Base-by-base conservation (phyloP, 805 yeast species). In the Blastobotrys parvus region DNA sequence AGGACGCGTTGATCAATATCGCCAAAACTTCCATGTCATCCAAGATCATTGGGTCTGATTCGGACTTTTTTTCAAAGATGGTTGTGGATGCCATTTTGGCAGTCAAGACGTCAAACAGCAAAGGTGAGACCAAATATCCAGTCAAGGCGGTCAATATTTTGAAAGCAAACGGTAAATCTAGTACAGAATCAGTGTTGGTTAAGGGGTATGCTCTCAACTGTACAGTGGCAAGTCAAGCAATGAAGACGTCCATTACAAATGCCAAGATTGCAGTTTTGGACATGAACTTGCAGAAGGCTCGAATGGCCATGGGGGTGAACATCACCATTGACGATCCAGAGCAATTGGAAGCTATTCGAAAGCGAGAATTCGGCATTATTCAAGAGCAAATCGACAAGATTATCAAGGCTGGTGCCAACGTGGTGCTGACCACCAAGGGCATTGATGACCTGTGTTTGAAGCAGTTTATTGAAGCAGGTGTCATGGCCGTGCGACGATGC, bases 301-400 rank as follows among this genome's bases (percentile, higher is more conserved):
- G 89, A 61, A 87, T 92, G 96, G 96, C 97, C 34, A 79, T 92
- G 79, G 99, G 99, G 43, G 97, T 92, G 42, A 94, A 88, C 64
- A 85, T 92, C 64, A 89, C 89, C 61, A 87, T 92, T 59, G 95
- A 86, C 56, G 97, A 92, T 62, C 98, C 99, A 34, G 96, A 92
- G 55, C 95, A 87, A 66, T 75, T 92, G 54, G 99, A 92, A 69
- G 84, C 85, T 55, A 86, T 88, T 53, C 75, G 96, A 58, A 78
- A 84, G 62, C 77, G 95, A 56, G 97, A 88, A 68, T 78, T 80
- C 56, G 95, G 86, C 35, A 84, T 88, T 49, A 76, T 87, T 23
- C 67, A 84, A 48, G 96, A 88, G 62, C 79, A 88, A 63, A 80
- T 88, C 53, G 72, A 75, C 50, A 88, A 83, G 64, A 82, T 88